Conservation (phyloP, 345 rosid genomes). For the Ailanthus altissimus region DNA sequence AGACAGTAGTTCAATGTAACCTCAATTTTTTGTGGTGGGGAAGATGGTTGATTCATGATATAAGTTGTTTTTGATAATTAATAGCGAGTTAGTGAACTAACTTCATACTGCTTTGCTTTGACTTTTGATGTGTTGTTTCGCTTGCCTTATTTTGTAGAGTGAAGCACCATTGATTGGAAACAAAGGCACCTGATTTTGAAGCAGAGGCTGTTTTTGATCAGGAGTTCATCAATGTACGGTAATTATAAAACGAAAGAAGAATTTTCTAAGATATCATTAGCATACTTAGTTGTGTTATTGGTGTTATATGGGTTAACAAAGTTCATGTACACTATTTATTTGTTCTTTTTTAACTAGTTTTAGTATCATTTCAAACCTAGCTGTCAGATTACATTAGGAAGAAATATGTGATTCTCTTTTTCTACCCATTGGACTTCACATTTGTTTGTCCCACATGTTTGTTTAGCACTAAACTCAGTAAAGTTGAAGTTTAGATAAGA, state of each 20-base stretch:
- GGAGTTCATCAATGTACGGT: slow-evolving; percentile 73
- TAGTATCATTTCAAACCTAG: slow-evolving; percentile 61
- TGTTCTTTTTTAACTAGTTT: slow-evolving; percentile 7
- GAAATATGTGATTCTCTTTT: slow-evolving; percentile 96
- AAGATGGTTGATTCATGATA: not conserved
- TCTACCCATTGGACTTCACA: slow-evolving; percentile 98
- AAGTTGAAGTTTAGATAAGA: slow-evolving; percentile 11
- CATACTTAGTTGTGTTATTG: not conserved
- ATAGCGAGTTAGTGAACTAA: not conserved
- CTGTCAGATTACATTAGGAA: slow-evolving; percentile 93
- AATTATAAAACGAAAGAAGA: not conserved
- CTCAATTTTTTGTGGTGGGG: not conserved
- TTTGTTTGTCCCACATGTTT: slow-evolving; percentile 98
- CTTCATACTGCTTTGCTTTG: not conserved
- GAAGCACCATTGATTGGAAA: slow-evolving; percentile 90
- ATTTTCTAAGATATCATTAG: not conserved
- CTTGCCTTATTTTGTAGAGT: slow-evolving; percentile 40
- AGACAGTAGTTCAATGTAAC: not conserved
- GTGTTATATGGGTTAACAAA: not conserved
- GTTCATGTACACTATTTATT: not conserved
- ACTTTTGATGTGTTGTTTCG: slow-evolving; percentile 2
- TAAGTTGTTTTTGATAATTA: not conserved
- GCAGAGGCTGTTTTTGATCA: slow-evolving; percentile 98
- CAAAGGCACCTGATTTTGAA: slow-evolving; percentile 82
- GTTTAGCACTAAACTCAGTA: not conserved